A percentile compares a stretch with the other conserved stretches of the same genome.
These are phyloP conservation scores for Marsdenia floribunda DNA, from an alignment of 257 asterid genomes.

Conservation along the genomic window DNA sequence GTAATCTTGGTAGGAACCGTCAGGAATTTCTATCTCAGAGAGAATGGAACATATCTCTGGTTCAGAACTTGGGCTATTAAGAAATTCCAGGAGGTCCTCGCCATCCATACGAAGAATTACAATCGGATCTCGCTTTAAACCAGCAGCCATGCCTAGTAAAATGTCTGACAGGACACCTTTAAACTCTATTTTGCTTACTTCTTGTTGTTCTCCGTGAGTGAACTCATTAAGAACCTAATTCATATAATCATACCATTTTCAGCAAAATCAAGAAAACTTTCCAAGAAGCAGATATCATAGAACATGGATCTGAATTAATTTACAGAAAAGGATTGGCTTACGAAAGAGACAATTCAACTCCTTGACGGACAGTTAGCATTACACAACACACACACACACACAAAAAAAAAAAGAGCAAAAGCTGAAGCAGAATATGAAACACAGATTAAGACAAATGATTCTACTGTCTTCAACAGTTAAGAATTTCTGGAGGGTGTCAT, in stretches of 20 bases:
- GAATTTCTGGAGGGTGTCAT: neutral
- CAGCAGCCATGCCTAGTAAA: constrained; percentile 92
- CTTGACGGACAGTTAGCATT: neutral
- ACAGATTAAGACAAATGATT: neutral
- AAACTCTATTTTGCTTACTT: constrained; percentile 66
- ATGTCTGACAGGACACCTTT: constrained; percentile 78
- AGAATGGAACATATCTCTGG: constrained; percentile 52
- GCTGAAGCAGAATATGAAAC: too few species aligned
- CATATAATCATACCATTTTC: constrained; percentile 10
- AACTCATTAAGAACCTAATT: constrained; percentile 81
- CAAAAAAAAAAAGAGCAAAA: neutral
- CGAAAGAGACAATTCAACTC: neutral
- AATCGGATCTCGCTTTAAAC: constrained; percentile 83
- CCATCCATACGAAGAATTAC: constrained; percentile 93
- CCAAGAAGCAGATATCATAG: neutral
- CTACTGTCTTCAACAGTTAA: neutral
- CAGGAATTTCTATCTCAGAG: constrained; percentile 43
- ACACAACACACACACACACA: too few species aligned
- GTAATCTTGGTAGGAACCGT: constrained; percentile 56
- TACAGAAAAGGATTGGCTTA: neutral
- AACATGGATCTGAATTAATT: neutral
- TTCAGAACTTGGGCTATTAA: constrained; percentile 47
- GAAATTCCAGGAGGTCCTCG: constrained; percentile 69
- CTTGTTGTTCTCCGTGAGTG: constrained; percentile 67
- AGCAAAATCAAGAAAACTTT: neutral